phyloP scores from a whole-genome alignment of 1,139 yeast genomes.

The Zygosaccharomyces pseudobailii region DNA sequence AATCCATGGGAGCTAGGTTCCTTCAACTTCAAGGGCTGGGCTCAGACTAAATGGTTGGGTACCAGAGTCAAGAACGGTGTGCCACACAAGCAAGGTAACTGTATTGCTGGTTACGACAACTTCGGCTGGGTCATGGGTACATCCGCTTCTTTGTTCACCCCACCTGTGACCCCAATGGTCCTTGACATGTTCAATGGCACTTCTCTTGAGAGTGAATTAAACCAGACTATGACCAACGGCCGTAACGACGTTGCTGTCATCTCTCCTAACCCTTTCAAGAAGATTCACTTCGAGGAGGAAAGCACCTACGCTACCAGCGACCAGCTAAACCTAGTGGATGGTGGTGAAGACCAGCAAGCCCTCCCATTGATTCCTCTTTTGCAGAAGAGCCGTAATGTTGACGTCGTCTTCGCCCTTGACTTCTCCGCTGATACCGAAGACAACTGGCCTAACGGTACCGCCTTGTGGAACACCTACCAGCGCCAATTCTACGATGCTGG shows the following conservation, averaged over 20 bases:
- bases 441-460: constrained; percentile 72
- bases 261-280: constrained; percentile 61
- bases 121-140: constrained; percentile 73
- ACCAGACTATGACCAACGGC: constrained; percentile 41
- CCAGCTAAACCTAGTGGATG: constrained; percentile 65
- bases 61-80: constrained; percentile 53
- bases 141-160: constrained; percentile 70
- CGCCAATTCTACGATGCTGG: constrained; percentile 64
- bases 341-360: constrained; percentile 77
- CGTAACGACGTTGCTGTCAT: constrained; percentile 64
- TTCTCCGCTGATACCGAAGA: constrained; percentile 67
- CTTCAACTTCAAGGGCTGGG: constrained; percentile 72
- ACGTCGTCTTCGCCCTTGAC: constrained; percentile 78
- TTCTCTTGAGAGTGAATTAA: constrained; percentile 30
- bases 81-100: constrained; percentile 38
- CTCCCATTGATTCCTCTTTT: constrained; percentile 72
- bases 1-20: constrained; percentile 81
- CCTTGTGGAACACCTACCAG: constrained; percentile 57
- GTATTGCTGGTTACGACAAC: constrained; percentile 67
- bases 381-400: constrained; percentile 63
- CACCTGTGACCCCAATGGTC: constrained; percentile 43
- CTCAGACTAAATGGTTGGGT: constrained; percentile 66
- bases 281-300: constrained; percentile 31
- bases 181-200: constrained; percentile 22
- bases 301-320: constrained; percentile 25